phyloP scores from a whole-genome alignment of 164 flowering plant species.

The Sedum album region DNA sequence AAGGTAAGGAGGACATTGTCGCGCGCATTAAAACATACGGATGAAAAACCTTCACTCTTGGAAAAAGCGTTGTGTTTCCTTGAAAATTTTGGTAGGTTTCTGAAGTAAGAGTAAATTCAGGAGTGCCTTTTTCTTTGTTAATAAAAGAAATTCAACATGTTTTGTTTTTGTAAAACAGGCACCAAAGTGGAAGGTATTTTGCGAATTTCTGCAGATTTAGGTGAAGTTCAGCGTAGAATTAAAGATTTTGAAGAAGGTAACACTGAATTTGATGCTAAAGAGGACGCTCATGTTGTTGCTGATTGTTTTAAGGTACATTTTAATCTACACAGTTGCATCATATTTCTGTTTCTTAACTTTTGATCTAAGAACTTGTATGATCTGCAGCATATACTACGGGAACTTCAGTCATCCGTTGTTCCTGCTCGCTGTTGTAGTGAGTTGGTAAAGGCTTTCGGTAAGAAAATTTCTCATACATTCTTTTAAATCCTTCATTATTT shows the following conservation, averaged over 20 bases:
- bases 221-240: constrained; percentile 92
- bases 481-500: background rate
- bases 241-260: constrained; percentile 95
- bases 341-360: background rate
- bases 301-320: constrained; percentile 86
- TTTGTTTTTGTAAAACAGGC: constrained; percentile 15
- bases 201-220: constrained; percentile 96
- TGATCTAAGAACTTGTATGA: background rate
- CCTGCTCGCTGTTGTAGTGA: constrained; percentile 97
- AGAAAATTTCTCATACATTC: background rate
- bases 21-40: constrained; percentile 95
- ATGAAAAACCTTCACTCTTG: constrained; percentile 94
- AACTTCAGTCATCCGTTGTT: constrained; percentile 95
- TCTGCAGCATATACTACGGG: constrained; percentile 88
- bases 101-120: background rate
- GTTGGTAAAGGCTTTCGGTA: constrained; percentile 88
- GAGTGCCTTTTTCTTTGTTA: background rate
- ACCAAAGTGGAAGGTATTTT: constrained; percentile 88
- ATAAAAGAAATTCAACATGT: background rate
- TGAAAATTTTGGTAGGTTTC: constrained; percentile 70
- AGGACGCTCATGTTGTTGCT: constrained; percentile 98
- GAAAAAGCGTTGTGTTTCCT: constrained; percentile 96
- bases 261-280: constrained; percentile 73
- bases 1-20: constrained; percentile 93
- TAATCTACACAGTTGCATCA: background rate